phyloP scores from a whole-genome alignment of 352 stramenopile species.

The Pythium coloratum region DNA sequence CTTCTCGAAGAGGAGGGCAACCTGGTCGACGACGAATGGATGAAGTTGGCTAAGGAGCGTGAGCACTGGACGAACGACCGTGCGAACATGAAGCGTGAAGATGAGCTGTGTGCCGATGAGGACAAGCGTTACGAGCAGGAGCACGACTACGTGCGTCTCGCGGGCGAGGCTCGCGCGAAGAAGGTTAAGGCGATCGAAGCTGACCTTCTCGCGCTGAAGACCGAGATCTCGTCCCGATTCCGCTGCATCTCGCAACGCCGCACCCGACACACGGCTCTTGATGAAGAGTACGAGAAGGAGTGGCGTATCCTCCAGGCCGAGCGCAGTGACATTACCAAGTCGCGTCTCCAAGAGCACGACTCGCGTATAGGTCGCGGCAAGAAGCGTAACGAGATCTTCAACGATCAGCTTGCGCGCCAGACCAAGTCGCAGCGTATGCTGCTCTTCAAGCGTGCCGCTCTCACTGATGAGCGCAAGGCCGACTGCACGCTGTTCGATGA shows the following conservation, averaged over 20 bases:
- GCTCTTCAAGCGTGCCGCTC: slow-evolving; percentile 82
- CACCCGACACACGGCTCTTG: slow-evolving; percentile 66
- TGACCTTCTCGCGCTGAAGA: slow-evolving; percentile 76
- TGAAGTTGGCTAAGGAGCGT: slow-evolving; percentile 87
- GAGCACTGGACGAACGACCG: slow-evolving; percentile 88
- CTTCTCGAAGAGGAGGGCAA: slow-evolving; percentile 84
- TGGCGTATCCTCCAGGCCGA: slow-evolving; percentile 74
- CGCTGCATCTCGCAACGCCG: slow-evolving; percentile 76
- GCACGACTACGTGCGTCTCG: slow-evolving; percentile 79
- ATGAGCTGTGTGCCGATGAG: slow-evolving; percentile 86
- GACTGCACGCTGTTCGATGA: slow-evolving; percentile 82
- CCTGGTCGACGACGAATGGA: slow-evolving; percentile 85
- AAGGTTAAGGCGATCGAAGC: slow-evolving; percentile 84
- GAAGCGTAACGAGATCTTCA: slow-evolving; percentile 85
- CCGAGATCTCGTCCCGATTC: slow-evolving; percentile 70
- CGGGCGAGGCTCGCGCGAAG: slow-evolving; percentile 72
- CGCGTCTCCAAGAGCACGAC: slow-evolving; percentile 66
- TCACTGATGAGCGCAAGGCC: slow-evolving; percentile 83
- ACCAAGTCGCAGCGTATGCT: slow-evolving; percentile 85
- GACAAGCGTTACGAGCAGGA: slow-evolving; percentile 84
- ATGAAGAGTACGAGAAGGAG: slow-evolving; percentile 85
- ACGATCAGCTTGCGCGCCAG: slow-evolving; percentile 75
- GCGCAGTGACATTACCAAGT: slow-evolving; percentile 61
- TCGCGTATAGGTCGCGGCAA: slow-evolving; percentile 70
- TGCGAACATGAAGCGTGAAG: slow-evolving; percentile 88